Evolutionary conservation across 768 basidiomycete genomes (phyloP).

Genomic region (Suillus spraguei): DNA sequence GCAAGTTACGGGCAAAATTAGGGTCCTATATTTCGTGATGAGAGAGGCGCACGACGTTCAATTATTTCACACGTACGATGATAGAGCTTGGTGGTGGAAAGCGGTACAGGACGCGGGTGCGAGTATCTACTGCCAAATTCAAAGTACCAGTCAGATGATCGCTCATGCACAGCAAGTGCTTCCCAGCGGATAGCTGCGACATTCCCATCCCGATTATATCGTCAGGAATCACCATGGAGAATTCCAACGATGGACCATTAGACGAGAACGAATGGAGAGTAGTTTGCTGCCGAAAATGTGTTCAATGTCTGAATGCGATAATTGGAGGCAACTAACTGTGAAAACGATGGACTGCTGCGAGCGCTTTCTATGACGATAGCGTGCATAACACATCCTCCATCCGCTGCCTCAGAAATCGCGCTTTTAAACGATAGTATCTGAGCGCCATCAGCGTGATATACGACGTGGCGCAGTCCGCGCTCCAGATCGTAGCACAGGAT

Average conservation of each 20-base stretch:
- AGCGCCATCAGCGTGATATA: not conserved
- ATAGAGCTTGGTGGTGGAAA: not conserved
- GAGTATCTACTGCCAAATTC: constrained; percentile 2
- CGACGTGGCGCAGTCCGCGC: not conserved
- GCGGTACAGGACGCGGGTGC: not conserved
- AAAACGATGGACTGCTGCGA: not conserved
- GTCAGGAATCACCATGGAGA: not conserved
- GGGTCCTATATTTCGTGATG: constrained; percentile 2
- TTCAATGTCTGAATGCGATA: not conserved
- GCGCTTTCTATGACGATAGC: constrained; percentile 1
- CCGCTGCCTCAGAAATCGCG: not conserved
- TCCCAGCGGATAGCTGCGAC: constrained; percentile 4
- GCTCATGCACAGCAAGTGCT: constrained; percentile 3
- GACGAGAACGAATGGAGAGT: not conserved
- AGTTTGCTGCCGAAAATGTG: not conserved
- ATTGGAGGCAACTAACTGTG: not conserved
- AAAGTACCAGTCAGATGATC: constrained; percentile 7
- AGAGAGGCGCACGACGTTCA: not conserved
- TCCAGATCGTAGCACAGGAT: constrained; percentile 5
- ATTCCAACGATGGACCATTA: not conserved
- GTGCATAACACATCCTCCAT: not conserved
- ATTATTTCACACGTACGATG: not conserved
- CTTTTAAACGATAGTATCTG: constrained; percentile 2
- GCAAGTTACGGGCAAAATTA: not conserved
- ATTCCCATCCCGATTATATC: constrained; percentile 4